phyloP scores from a whole-genome alignment of 2,329 filamentous ascomycete genomes.

The Pyricularia grisea region DNA sequence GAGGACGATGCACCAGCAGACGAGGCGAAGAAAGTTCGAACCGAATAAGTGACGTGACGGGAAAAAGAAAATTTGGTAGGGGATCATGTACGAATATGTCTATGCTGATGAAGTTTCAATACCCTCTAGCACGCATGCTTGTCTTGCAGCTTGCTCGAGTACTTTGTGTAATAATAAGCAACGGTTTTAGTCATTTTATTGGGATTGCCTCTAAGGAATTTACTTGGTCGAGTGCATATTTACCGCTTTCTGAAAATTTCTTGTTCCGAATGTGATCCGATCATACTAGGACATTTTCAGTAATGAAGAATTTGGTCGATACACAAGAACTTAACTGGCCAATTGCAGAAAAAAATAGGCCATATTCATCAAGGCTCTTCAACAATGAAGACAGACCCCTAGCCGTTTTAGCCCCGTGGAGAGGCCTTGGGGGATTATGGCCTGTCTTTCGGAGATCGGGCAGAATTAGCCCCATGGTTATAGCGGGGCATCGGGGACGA shows the following conservation, averaged over 20 bases:
- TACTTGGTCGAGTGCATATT: background rate
- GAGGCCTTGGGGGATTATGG: background rate
- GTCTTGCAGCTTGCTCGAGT: background rate
- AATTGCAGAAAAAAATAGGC: too few relatives aligned
- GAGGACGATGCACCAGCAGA: constrained; percentile 11
- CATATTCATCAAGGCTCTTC: too few relatives aligned
- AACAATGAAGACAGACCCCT: too few relatives aligned
- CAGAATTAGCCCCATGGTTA: background rate
- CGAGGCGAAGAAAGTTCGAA: constrained; percentile 2
- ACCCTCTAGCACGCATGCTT: background rate
- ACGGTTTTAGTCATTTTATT: too few relatives aligned
- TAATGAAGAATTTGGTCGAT: too few relatives aligned
- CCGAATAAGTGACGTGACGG: background rate
- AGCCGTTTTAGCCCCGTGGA: background rate
- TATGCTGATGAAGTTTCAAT: background rate
- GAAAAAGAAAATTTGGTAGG: background rate
- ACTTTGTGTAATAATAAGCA: background rate
- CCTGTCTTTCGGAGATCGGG: background rate
- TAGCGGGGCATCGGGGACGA: background rate
- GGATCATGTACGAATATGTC: background rate
- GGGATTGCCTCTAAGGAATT: background rate
- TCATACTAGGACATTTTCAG: too few relatives aligned
- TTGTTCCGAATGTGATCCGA: too few relatives aligned
- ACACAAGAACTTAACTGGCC: too few relatives aligned
- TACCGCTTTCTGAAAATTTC: background rate